Conservation (phyloP, 345 rosid genomes). For the Litchi chinensis region DNA sequence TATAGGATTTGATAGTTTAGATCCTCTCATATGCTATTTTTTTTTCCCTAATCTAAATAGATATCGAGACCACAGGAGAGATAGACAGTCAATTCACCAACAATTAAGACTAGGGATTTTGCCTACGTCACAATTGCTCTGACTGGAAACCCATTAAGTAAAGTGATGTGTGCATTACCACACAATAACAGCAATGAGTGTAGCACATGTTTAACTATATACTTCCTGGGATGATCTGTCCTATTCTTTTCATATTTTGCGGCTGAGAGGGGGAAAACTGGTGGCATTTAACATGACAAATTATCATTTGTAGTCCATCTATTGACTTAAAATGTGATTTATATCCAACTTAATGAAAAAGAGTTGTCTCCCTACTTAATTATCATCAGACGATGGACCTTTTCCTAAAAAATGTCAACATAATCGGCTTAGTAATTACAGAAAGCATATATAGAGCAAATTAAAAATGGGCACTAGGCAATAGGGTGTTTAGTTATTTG, state of each 20-base stretch:
- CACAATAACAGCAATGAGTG: not conserved
- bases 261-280: not conserved
- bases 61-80: too few species aligned
- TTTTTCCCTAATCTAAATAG: too few species aligned
- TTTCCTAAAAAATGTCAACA: not conserved
- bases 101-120: not conserved
- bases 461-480: not conserved
- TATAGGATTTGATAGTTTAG: too few species aligned
- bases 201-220: constrained; percentile 4
- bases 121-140: not conserved
- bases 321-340: not conserved
- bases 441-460: not conserved
- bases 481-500: not conserved
- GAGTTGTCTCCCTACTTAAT: not conserved
- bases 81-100: too few species aligned
- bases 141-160: not conserved
- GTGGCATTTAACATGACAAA: not conserved
- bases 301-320: too few species aligned
- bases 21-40: too few species aligned
- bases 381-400: not conserved
- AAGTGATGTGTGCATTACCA: not conserved
- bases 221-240: not conserved
- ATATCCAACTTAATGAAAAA: not conserved
- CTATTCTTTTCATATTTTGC: not conserved
- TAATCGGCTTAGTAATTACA: not conserved